phyloP scores from a whole-genome alignment of 768 basidiomycete species.

The Tricholoma sp. region DNA sequence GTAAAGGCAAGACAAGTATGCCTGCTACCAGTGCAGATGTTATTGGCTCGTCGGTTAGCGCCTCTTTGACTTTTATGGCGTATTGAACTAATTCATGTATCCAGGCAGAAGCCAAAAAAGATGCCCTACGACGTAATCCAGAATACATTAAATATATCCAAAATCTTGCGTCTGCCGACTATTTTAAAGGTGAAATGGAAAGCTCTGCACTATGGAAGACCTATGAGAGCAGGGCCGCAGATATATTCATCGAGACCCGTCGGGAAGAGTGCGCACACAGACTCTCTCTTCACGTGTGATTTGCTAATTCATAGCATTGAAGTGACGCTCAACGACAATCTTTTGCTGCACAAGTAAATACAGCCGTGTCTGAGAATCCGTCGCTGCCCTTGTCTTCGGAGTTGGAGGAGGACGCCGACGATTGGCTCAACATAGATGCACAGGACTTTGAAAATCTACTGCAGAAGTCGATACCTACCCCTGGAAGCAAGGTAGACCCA shows the following conservation, averaged over 20 bases:
- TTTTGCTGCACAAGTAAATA: slow-evolving; percentile 70
- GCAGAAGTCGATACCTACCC: slow-evolving; percentile 33
- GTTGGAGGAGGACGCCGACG: slow-evolving; percentile 42
- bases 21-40: slow-evolving; percentile 30
- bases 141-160: slow-evolving; percentile 71
- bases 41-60: slow-evolving; percentile 44
- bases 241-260: slow-evolving; percentile 57
- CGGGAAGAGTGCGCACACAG: slow-evolving; percentile 57
- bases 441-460: slow-evolving; percentile 75
- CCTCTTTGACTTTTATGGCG: not conserved
- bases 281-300: not conserved
- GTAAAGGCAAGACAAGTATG: slow-evolving; percentile 48
- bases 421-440: slow-evolving; percentile 81
- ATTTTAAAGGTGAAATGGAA: slow-evolving; percentile 74
- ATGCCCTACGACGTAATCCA: slow-evolving; percentile 58
- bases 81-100: not conserved
- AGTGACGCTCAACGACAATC: slow-evolving; percentile 64
- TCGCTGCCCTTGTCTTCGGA: slow-evolving; percentile 19
- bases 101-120: slow-evolving; percentile 62
- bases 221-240: slow-evolving; percentile 67
- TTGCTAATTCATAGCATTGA: not conserved
- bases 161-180: slow-evolving; percentile 58
- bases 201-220: slow-evolving; percentile 74
- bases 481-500: slow-evolving; percentile 8
- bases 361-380: slow-evolving; percentile 46